phyloP scores from a whole-genome alignment of 371 early-diverging fungal species.

The Chytridiales sp. region DNA sequence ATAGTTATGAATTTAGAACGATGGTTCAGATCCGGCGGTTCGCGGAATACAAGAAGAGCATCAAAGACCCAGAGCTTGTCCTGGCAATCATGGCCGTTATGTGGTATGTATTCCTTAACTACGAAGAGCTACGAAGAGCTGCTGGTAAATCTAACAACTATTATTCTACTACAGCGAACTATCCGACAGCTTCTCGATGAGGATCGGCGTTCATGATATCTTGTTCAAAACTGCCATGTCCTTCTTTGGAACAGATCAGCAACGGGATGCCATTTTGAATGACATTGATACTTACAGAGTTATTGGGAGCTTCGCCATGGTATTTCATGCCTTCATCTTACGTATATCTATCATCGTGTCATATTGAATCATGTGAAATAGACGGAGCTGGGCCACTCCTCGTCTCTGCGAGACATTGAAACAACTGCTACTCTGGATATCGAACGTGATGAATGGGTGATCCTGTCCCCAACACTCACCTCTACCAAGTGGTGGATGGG shows the following conservation, averaged over 20 bases:
- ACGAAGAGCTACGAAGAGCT: constrained; percentile 21
- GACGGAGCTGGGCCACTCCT: constrained; percentile 73
- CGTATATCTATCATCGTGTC: background rate
- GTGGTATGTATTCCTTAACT: constrained; percentile 10
- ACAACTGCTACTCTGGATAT: constrained; percentile 78
- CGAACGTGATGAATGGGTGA: constrained; percentile 75
- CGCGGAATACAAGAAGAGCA: background rate
- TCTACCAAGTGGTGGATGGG: constrained; percentile 94
- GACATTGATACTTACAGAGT: constrained; percentile 54
- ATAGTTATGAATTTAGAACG: constrained; percentile 1
- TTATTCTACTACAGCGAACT: constrained; percentile 44
- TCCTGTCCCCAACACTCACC: constrained; percentile 76
- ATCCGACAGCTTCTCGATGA: constrained; percentile 64
- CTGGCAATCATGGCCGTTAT: background rate
- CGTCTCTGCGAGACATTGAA: constrained; percentile 79
- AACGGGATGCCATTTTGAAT: constrained; percentile 55
- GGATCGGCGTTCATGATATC: constrained; percentile 59
- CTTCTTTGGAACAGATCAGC: constrained; percentile 62
- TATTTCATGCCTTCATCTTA: constrained; percentile 17
- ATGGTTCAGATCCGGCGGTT: constrained; percentile 10
- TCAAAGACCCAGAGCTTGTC: background rate
- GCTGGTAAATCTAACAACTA: too few species aligned
- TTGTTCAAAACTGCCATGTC: constrained; percentile 58
- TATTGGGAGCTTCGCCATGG: constrained; percentile 72
- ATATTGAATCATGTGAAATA: background rate